Conservation (phyloP, 257 asterid species). For the Echites panduratus region DNA sequence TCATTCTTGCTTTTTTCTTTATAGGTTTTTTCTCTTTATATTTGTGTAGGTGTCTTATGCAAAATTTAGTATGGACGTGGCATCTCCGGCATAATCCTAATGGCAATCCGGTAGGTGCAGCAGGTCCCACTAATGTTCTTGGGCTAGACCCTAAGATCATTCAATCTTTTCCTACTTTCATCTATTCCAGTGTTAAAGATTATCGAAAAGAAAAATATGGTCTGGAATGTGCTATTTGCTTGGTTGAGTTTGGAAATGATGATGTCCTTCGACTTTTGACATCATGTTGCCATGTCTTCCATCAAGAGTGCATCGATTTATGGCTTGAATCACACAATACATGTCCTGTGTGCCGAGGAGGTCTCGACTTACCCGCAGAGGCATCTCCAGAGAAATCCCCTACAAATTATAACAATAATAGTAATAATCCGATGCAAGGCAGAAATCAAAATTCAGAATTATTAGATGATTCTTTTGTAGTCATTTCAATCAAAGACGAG, state of each 20-base stretch:
- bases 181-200: constrained; percentile 61
- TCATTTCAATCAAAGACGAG: constrained; percentile 39
- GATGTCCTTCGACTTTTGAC: constrained; percentile 66
- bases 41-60: constrained; percentile 67
- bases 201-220: constrained; percentile 60
- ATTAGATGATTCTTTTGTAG: constrained; percentile 21
- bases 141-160: constrained; percentile 66
- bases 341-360: constrained; percentile 80
- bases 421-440: constrained; percentile 3
- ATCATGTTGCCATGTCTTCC: constrained; percentile 75
- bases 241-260: constrained; percentile 51
- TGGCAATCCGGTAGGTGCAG: constrained; percentile 26
- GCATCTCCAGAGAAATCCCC: constrained; percentile 36
- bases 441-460: constrained; percentile 19
- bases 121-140: constrained; percentile 1
- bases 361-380: constrained; percentile 26
- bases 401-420: background rate
- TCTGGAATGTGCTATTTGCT: constrained; percentile 85
- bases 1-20: constrained; percentile 58
- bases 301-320: constrained; percentile 79
- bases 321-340: constrained; percentile 86
- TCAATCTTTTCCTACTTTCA: constrained; percentile 60
- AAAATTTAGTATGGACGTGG: constrained; percentile 54
- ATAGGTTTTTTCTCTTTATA: constrained; percentile 61
- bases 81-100: constrained; percentile 33